Conservation (phyloP, 2,329 filamentous ascomycete genomes). For the Aspergillus glaucus region DNA sequence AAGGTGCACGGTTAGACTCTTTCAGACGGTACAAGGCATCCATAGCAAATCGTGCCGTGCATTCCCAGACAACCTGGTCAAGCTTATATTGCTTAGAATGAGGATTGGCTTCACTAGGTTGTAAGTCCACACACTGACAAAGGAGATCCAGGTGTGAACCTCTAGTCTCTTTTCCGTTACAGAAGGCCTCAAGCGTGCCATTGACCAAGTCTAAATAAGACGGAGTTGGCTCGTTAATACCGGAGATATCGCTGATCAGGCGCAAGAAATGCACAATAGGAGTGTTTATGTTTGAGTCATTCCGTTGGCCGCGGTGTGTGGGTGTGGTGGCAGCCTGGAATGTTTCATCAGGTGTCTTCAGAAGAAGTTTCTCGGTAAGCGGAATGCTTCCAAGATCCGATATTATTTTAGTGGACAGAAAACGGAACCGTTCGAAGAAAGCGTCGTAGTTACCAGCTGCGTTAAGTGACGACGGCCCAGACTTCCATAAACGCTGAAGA, state of each 20-base stretch:
- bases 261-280: conserved; percentile 36
- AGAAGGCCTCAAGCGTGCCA: conserved; percentile 26
- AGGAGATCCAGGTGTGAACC: conserved; percentile 33
- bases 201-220: conserved; percentile 25
- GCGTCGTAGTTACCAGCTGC: conserved; percentile 21
- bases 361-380: conserved; percentile 46
- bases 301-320: conserved; percentile 23
- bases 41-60: conserved; percentile 26
- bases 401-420: conserved; percentile 47
- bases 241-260: conserved; percentile 21
- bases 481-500: conserved; percentile 63
- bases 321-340: conserved; percentile 42
- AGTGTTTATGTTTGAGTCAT: conserved; percentile 25
- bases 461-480: conserved; percentile 40
- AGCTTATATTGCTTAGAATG: conserved; percentile 6
- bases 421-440: conserved; percentile 46
- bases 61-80: conserved; percentile 29
- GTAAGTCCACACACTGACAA: conserved; percentile 30
- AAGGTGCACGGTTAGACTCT: conserved; percentile 44
- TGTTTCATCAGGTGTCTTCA: conserved; percentile 50
- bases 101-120: conserved; percentile 11
- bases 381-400: conserved; percentile 44
- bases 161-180: conserved; percentile 27
- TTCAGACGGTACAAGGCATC: conserved; percentile 36
- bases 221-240: conserved; percentile 12